Conservation (phyloP, 2,329 filamentous ascomycete species). For the Cytospora piceicola region DNA sequence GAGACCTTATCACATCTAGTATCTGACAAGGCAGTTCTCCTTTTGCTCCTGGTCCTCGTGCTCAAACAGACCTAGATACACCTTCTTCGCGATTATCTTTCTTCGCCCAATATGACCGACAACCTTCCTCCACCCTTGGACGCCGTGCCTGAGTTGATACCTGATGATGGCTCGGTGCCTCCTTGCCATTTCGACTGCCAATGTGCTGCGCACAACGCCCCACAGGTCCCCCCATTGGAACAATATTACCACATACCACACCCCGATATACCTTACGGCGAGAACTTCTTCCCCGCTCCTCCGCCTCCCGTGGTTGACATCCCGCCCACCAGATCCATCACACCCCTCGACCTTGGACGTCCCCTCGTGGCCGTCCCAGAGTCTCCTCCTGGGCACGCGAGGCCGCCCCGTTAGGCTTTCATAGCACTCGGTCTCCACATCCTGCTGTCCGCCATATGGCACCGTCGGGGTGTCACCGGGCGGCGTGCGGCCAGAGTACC, state of each 20-base stretch:
- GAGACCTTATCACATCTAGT: no score
- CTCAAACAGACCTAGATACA: no score
- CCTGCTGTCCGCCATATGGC: not conserved
- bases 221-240: not conserved
- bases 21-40: no score
- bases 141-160: conserved; percentile 1
- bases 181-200: not conserved
- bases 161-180: not conserved
- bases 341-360: conserved; percentile 9
- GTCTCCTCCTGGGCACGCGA: not conserved
- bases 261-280: not conserved
- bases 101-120: not conserved
- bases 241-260: not conserved
- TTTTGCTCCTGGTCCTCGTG: no score
- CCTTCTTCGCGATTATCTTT: not conserved
- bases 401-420: no score
- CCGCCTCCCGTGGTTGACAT: not conserved
- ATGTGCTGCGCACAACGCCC: not conserved
- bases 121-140: not conserved
- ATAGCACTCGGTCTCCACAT: not conserved
- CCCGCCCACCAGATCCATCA: not conserved
- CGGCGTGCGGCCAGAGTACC: not conserved
- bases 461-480: not conserved
- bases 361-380: not conserved
- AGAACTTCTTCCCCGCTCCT: not conserved